Percentiles rank a stretch among this genome's conserved stretches.
phyloP scores from a whole-genome alignment of 768 basidiomycete genomes.

The Solioccasus polychromus region DNA sequence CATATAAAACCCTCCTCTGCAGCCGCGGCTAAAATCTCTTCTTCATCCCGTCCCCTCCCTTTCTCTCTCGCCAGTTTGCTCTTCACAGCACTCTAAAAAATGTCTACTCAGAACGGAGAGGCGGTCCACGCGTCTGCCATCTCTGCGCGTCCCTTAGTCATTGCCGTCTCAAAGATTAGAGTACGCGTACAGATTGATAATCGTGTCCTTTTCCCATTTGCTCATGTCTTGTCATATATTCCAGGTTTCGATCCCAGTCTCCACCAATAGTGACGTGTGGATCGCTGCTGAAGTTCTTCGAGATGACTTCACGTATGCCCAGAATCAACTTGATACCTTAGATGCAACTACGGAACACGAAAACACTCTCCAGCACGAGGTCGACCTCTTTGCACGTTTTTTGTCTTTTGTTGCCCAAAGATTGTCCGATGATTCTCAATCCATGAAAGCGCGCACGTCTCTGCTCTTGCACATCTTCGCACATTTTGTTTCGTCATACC shows the following conservation, averaged over 20 bases:
- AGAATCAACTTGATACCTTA: slow-evolving; percentile 54
- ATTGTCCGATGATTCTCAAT: slow-evolving; percentile 53
- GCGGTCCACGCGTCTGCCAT: slow-evolving; percentile 30
- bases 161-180: slow-evolving; percentile 33
- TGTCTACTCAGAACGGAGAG: slow-evolving; percentile 33
- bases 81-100: slow-evolving; percentile 19
- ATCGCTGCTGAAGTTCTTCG: slow-evolving; percentile 88
- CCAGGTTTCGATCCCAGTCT: slow-evolving; percentile 84
- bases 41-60: neutral
- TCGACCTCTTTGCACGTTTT: slow-evolving; percentile 82
- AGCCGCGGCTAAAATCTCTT: slow-evolving; percentile 5
- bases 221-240: slow-evolving; percentile 5
- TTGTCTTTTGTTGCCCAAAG: slow-evolving; percentile 70
- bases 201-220: slow-evolving; percentile 1
- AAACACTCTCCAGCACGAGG: slow-evolving; percentile 57
- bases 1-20: slow-evolving; percentile 18
- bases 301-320: slow-evolving; percentile 78
- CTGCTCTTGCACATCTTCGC: slow-evolving; percentile 74
- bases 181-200: slow-evolving; percentile 26
- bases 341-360: slow-evolving; percentile 53
- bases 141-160: slow-evolving; percentile 35
- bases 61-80: slow-evolving; percentile 2
- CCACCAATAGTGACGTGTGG: slow-evolving; percentile 81
- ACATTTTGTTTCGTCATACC: slow-evolving; percentile 75
- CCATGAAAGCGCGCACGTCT: slow-evolving; percentile 49